Evolutionary conservation across 495 filamentous ascomycete genomes (phyloP).

Genomic region (Aspergillus incahuasiensis): DNA sequence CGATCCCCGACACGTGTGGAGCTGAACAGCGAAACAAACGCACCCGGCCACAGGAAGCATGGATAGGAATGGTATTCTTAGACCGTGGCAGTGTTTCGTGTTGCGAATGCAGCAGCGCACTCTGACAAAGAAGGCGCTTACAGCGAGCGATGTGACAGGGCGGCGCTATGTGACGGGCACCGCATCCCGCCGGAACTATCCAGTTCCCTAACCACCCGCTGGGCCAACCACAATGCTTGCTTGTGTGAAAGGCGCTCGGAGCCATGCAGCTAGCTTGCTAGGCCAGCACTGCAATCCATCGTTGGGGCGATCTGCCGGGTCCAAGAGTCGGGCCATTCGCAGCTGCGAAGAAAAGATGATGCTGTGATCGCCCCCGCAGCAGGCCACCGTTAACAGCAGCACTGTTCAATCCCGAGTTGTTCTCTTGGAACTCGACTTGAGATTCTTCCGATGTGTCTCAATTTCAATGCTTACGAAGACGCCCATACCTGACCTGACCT

Average conservation of each 20-base stretch:
- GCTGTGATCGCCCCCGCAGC: neutral
- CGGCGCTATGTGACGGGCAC: conserved; percentile 22
- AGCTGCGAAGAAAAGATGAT: neutral
- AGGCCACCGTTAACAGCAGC: neutral
- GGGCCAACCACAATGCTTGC: conserved; percentile 2
- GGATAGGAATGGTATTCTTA: conserved; percentile 1
- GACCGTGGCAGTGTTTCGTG: conserved; percentile 7
- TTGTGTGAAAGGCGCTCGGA: conserved; percentile 7
- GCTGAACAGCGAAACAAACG: neutral
- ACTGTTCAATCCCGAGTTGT: neutral
- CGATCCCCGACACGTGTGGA: neutral
- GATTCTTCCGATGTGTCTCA: neutral
- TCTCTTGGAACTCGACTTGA: neutral
- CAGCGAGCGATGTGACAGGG: conserved; percentile 23
- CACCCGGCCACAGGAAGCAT: neutral
- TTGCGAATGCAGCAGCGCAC: neutral
- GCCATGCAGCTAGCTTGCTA: conserved; percentile 9
- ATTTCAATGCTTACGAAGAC: neutral
- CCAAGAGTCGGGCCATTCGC: neutral
- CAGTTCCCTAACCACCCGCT: neutral
- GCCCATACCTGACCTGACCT: neutral
- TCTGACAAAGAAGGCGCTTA: conserved; percentile 6
- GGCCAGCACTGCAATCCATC: neutral
- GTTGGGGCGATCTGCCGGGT: neutral
- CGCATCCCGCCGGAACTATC: conserved; percentile 24